Percentiles rank a stretch among this genome's conserved stretches.
Conservation (phyloP, 176 grass and related monocot genomes). For the Neostapfia colusana region DNA sequence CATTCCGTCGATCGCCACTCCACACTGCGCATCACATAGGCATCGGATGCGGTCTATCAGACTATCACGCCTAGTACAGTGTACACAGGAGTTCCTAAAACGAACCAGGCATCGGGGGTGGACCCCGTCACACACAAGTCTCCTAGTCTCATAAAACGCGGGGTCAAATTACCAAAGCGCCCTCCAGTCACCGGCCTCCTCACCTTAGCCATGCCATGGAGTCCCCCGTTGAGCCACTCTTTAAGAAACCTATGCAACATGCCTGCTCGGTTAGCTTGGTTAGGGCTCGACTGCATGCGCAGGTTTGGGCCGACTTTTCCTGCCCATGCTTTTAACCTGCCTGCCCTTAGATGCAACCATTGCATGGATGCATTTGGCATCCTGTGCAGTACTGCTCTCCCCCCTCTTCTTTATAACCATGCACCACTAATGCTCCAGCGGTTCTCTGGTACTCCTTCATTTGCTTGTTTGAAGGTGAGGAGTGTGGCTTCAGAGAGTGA, state of each 20-base stretch:
- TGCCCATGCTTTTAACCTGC: conserved; percentile 47
- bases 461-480: not conserved
- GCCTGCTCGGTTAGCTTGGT: conserved; percentile 27
- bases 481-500: not conserved
- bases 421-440: conserved; percentile 3
- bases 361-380: conserved; percentile 34
- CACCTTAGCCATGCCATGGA: conserved; percentile 27
- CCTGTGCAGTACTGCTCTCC: not conserved
- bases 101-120: conserved; percentile 38
- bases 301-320: conserved; percentile 44
- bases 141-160: conserved; percentile 26
- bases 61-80: not conserved
- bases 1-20: not conserved
- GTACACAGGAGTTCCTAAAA: conserved; percentile 40
- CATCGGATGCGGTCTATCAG: conserved; percentile 24
- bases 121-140: conserved; percentile 34
- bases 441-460: not conserved
- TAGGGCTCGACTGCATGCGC: conserved; percentile 25
- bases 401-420: conserved; percentile 53
- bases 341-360: conserved; percentile 36
- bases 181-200: conserved; percentile 17
- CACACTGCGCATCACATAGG: not conserved
- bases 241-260: conserved; percentile 56
- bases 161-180: conserved; percentile 29
- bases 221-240: conserved; percentile 39